Base-by-base conservation (phyloP, 345 rosid species). In the Arabis alpina region DNA sequence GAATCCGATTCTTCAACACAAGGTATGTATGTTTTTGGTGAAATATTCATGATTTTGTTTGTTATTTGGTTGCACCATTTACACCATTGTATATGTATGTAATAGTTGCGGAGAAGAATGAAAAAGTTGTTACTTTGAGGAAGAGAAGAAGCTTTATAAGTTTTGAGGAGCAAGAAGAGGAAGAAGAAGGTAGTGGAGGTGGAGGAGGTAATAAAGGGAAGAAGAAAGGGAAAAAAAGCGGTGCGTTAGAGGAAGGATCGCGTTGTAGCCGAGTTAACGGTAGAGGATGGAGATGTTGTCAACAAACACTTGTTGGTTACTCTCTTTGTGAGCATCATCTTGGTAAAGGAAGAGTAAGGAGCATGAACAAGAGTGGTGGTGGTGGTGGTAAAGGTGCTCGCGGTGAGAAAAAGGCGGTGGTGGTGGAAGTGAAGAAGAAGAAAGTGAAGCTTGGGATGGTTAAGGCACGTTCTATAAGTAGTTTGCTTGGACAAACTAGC, bases 271-370 rank as follows among this genome's bases (percentile, higher is more conserved):
- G 99, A 2, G 96, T 89, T 12, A 94, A 94, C 30, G 99, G 99
- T 32, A 80, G 96, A 75, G 99, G 99, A 52, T 91, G 99, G 99
- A 83, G 99, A 69, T 94, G 99, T 49, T 84, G 92, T 60, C 97
- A 91, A 39, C 97, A 82, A 77, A 94, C 99, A 4, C 90, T 94
- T 32, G 89, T 85, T 27, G 97, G 97, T 3, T 94, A 94, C 73
- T 91, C 97, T 0, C 91, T 94, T 24, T 94, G 99, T 54, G 99
- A 89, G 82, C 97, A 94, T 79, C 99, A 94, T 70, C 70, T 94
- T 39, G 99, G 99, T 2, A 94, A 94, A 78, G 99, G 98, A 50
- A 83, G 99, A 72, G 85, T 94, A 0, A 78, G 97, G 78, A 91
- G 95, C 78, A 83, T 84, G 80, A 75, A 60, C 51, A 74, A 74